Evolutionary conservation across 805 yeast species (phyloP), one percentile per base, ranked within the genome.

Genomic region (Kuraishia ogatae): DNA sequence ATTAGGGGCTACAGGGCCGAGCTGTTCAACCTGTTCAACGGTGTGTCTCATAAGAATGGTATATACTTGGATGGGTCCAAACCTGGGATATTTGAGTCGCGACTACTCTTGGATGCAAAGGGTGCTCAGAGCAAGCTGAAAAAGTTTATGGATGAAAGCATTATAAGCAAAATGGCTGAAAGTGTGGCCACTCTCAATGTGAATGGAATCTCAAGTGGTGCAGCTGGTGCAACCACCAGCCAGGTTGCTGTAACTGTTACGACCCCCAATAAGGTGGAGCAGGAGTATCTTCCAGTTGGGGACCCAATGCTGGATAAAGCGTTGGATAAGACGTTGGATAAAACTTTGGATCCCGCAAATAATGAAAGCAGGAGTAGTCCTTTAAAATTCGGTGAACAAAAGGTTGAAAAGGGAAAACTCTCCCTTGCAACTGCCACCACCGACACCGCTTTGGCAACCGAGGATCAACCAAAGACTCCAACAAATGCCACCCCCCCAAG

Each of bases 31-130:
- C 64, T 82, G 53, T 71, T 79, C 59, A 81, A 81, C 61, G 85
- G 84, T 8, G 76, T 79, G 47, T 74, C 71, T 55, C 76, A 75
- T 56, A 70, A 71, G 23, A 80, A 80, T 58, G 62, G 62, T 7
- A 62, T 82, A 56, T 78, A 78, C 59, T 77, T 82, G 46, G 86
- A 82, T 63, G 85, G 83, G 50, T 80, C 85, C 2, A 65, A 78
- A 54, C 86, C 87, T 0, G 85, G 86, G 0, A 79, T 82, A 55
- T 80, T 82, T 66, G 87, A 82, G 66, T 73, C 80, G 21, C 77
- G 85, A 35, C 63, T 81, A 60, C 65, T 82, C 28, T 68, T 81
- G 53, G 85, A 80, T 58, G 69, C 76, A 1, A 81, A 77, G 58
- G 70, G 71, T 23, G 79, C 84, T 0, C 69, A 71, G 53, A 66